Evolutionary conservation across 352 stramenopile genomes (phyloP).

Genomic region (Phytopythium aichiense): DNA sequence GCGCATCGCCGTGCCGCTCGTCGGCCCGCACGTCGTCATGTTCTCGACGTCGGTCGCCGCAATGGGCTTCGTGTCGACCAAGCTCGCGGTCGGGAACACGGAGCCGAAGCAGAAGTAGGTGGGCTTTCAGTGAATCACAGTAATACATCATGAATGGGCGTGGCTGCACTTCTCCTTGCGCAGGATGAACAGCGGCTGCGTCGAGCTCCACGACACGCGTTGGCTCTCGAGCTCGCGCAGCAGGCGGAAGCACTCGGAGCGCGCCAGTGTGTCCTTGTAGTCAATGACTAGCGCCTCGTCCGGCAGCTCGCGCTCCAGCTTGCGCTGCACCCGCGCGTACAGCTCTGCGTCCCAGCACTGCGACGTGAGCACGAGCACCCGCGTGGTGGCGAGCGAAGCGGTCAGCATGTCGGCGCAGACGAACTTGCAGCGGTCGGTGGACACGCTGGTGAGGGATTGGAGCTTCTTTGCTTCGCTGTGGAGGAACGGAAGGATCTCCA

Average conservation of each 20-base stretch:
- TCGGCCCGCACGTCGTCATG: constrained; percentile 58
- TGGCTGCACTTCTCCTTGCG: not conserved
- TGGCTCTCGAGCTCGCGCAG: constrained; percentile 17
- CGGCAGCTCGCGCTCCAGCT: constrained; percentile 39
- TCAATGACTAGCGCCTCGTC: constrained; percentile 36
- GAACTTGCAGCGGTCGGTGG: constrained; percentile 20
- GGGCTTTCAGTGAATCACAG: not conserved
- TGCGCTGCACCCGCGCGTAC: constrained; percentile 24
- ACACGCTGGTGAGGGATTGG: constrained; percentile 9
- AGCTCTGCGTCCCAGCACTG: constrained; percentile 54
- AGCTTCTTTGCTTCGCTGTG: constrained; percentile 20
- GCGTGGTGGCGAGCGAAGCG: constrained; percentile 16
- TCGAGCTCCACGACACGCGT: constrained; percentile 37
- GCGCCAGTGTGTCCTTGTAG: constrained; percentile 36
- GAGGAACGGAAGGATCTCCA: constrained; percentile 55
- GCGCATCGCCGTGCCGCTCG: constrained; percentile 50
- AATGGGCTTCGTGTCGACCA: constrained; percentile 69
- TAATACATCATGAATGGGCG: no score
- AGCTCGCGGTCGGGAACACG: constrained; percentile 30
- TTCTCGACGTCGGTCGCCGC: constrained; percentile 58
- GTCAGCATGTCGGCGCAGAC: constrained; percentile 40
- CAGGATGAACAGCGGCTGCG: constrained; percentile 26
- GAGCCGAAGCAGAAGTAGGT: not conserved
- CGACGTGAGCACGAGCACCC: constrained; percentile 48
- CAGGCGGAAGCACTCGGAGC: constrained; percentile 22